phyloP scores from a whole-genome alignment of 1,284 basidiomycete species.

The Apiotrichum veenhuisii region DNA sequence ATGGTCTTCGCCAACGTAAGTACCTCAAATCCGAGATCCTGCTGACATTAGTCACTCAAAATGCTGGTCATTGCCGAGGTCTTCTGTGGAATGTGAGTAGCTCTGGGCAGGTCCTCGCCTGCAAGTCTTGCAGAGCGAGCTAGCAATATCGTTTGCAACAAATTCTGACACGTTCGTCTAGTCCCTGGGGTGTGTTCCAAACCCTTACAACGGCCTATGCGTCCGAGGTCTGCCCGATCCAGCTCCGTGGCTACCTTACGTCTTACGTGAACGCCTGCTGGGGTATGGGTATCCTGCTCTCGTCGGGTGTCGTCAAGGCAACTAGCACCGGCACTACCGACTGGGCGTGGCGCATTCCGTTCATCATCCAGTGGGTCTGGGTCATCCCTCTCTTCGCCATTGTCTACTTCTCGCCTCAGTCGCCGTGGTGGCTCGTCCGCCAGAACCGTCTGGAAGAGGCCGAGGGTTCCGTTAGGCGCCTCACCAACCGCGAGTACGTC shows the following conservation, averaged over 20 bases:
- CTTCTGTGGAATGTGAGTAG: conserved; percentile 18
- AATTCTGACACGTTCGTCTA: too few relatives aligned
- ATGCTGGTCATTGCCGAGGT: conserved; percentile 28
- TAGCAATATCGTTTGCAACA: too few relatives aligned
- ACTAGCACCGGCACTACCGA: conserved; percentile 29
- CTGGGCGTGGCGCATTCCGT: conserved; percentile 41
- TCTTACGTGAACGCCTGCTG: conserved; percentile 50
- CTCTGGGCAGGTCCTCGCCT: too few relatives aligned
- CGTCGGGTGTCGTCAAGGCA: conserved; percentile 50
- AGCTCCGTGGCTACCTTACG: conserved; percentile 42
- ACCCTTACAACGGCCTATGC: conserved; percentile 37
- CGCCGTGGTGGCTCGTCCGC: conserved; percentile 41
- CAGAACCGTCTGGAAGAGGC: conserved; percentile 36
- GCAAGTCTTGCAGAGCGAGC: too few relatives aligned
- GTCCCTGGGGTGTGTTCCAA: conserved; percentile 30
- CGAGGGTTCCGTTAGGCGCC: conserved; percentile 21
- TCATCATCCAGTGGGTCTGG: conserved; percentile 48
- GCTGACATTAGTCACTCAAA: conserved; percentile 8
- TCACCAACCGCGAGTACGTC: conserved; percentile 22
- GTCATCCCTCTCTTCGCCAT: conserved; percentile 34
- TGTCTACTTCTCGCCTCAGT: conserved; percentile 31
- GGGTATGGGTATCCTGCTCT: conserved; percentile 42
- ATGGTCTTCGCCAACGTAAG: conserved; percentile 35
- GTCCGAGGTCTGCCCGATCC: conserved; percentile 50
- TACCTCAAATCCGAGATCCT: not conserved